A percentile compares a stretch with the other conserved stretches of the same genome.
Evolutionary conservation across 331 rosid species (phyloP).

Genomic region (Malus hybrid): DNA sequence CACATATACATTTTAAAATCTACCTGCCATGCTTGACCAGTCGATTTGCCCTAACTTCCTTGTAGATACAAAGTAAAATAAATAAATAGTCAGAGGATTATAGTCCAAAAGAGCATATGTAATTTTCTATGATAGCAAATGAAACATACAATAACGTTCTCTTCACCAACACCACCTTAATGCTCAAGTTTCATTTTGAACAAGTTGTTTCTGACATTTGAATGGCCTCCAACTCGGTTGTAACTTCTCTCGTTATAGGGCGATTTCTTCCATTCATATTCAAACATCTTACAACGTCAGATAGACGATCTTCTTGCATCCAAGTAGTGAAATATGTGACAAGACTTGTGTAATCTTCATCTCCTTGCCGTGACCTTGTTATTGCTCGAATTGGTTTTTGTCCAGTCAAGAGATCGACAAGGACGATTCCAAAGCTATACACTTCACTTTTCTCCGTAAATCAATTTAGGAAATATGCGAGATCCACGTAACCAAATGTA

Average conservation of each 20-base stretch:
- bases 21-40: no score
- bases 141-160: neutral
- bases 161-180: no score
- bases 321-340: constrained; percentile 3
- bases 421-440: constrained; percentile 21
- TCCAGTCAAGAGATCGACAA: constrained; percentile 17
- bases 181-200: no score
- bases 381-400: neutral
- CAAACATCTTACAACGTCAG: constrained; percentile 7
- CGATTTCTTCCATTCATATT: constrained; percentile 13
- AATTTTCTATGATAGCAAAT: no score
- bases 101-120: neutral
- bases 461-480: constrained; percentile 7
- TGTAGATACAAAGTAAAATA: no score
- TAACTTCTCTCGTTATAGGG: constrained; percentile 15
- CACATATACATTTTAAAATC: no score
- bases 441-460: constrained; percentile 20
- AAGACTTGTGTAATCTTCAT: neutral
- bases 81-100: no score
- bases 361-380: neutral
- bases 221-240: constrained; percentile 1
- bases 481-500: constrained; percentile 25
- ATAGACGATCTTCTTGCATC: neutral
- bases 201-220: neutral
- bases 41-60: no score